These are phyloP conservation scores for Ustilago cynodontis DNA, from an alignment of 1,284 basidiomycete genomes.

Conservation along the genomic window DNA sequence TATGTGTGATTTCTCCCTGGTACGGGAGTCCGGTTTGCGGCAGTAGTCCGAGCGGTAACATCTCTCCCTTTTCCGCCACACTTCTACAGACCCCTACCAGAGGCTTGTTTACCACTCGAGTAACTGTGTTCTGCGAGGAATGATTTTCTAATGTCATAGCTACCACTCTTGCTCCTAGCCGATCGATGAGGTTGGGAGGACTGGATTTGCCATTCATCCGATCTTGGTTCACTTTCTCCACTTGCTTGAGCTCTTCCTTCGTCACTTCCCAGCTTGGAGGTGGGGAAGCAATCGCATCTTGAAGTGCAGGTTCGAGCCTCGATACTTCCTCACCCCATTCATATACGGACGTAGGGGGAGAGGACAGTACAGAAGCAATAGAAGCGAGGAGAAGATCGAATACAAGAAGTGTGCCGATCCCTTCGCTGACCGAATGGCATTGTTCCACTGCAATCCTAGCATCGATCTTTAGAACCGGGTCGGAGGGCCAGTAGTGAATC, in stretches of 20 bases:
- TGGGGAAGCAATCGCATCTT: conserved; percentile 28
- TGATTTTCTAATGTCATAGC: conserved; percentile 11
- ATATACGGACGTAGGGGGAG: background rate
- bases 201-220: conserved; percentile 38
- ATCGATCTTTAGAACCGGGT: background rate
- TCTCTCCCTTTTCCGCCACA: conserved; percentile 35
- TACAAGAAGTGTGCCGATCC: conserved; percentile 29
- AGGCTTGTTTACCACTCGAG: conserved; percentile 22
- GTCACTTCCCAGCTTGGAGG: conserved; percentile 17
- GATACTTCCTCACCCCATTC: conserved; percentile 34
- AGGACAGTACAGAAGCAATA: conserved; percentile 22
- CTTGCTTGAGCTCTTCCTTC: conserved; percentile 12
- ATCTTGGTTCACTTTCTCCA: conserved; percentile 23
- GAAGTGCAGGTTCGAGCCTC: conserved; percentile 24
- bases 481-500: conserved; percentile 28
- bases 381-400: conserved; percentile 24
- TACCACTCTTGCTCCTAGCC: conserved; percentile 20
- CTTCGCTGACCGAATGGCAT: conserved; percentile 31
- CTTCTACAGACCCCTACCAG: conserved; percentile 22
- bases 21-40: conserved; percentile 26
- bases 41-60: conserved; percentile 43
- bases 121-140: background rate
- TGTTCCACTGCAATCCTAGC: conserved; percentile 31
- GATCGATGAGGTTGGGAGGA: conserved; percentile 21
- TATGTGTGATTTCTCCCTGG: conserved; percentile 15